Conservation (phyloP, 192 early-diverging fungal species). For the Podila verticillata region DNA sequence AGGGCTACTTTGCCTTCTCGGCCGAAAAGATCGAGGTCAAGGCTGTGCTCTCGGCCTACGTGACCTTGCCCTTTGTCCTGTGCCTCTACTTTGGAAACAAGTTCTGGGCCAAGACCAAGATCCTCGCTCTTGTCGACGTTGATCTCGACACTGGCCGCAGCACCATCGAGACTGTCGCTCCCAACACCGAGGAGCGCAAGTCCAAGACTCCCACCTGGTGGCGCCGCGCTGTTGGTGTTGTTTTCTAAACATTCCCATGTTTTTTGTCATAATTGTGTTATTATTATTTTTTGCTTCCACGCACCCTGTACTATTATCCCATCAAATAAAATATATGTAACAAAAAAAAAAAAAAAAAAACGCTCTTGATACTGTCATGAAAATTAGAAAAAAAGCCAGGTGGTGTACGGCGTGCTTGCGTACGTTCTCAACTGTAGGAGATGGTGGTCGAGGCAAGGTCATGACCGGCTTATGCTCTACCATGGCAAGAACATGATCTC, state of each 20-base stretch:
- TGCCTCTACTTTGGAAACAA: slow-evolving; percentile 73
- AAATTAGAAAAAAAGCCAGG: too few relatives aligned
- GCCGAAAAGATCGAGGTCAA: slow-evolving; percentile 50
- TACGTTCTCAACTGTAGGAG: too few relatives aligned
- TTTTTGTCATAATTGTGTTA: neutral
- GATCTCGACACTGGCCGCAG: slow-evolving; percentile 62
- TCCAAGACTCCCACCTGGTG: neutral
- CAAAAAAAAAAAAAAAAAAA: neutral
- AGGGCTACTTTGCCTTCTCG: slow-evolving; percentile 67
- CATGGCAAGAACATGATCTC: too few relatives aligned
- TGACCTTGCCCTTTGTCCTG: slow-evolving; percentile 70
- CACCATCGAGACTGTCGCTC: slow-evolving; percentile 1
- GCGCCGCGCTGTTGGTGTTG: neutral
- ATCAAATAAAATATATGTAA: neutral
- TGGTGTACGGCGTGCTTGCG: too few relatives aligned
- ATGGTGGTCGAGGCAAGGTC: too few relatives aligned
- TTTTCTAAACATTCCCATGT: neutral
- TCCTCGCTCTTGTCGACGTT: slow-evolving; percentile 68
- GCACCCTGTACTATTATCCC: neutral
- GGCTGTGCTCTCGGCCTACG: slow-evolving; percentile 66
- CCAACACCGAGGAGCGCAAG: neutral
- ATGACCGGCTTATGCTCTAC: too few relatives aligned
- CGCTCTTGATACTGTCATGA: too few relatives aligned
- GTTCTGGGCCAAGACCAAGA: slow-evolving; percentile 66
- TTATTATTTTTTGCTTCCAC: neutral